Conservation (phyloP, 805 yeast species). For the Zygosaccharomyces gambellarensis region DNA sequence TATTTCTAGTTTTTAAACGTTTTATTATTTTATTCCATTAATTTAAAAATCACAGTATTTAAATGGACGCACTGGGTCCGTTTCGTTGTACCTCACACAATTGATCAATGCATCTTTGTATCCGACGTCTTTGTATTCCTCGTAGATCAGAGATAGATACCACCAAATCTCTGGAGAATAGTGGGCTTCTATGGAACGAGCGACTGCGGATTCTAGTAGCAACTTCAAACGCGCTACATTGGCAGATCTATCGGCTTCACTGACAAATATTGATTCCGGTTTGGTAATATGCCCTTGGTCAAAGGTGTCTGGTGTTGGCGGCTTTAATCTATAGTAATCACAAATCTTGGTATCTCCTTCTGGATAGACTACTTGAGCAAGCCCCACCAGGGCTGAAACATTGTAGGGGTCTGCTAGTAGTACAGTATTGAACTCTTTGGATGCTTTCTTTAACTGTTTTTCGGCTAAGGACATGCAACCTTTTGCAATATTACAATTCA, state of each 20-base stretch:
- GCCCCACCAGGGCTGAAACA: constrained; percentile 50
- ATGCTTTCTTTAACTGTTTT: constrained; percentile 41
- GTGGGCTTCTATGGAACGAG: constrained; percentile 40
- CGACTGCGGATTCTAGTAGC: constrained; percentile 37
- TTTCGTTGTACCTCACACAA: constrained; percentile 60
- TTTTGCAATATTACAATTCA: constrained; percentile 25
- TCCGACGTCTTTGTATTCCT: constrained; percentile 48
- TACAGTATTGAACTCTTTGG: constrained; percentile 62
- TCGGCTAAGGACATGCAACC: constrained; percentile 36
- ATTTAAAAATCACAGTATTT: constrained; percentile 26
- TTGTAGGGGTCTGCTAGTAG: constrained; percentile 47
- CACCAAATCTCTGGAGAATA: constrained; percentile 62
- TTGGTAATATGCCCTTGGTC: background rate
- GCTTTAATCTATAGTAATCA: constrained; percentile 6
- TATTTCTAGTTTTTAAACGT: background rate
- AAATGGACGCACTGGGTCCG: constrained; percentile 48
- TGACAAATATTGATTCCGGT: constrained; percentile 38
- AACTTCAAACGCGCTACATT: constrained; percentile 52
- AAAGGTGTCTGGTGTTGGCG: background rate
- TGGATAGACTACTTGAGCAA: constrained; percentile 46
- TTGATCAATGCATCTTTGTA: constrained; percentile 53
- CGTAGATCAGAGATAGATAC: constrained; percentile 60
- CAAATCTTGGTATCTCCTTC: constrained; percentile 29
- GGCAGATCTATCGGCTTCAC: constrained; percentile 52
- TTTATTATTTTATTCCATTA: background rate